Evolutionary conservation across 2,329 filamentous ascomycete genomes (phyloP), one percentile per base, ranked within the genome.

Genomic region (Arthrocladium fulminans): DNA sequence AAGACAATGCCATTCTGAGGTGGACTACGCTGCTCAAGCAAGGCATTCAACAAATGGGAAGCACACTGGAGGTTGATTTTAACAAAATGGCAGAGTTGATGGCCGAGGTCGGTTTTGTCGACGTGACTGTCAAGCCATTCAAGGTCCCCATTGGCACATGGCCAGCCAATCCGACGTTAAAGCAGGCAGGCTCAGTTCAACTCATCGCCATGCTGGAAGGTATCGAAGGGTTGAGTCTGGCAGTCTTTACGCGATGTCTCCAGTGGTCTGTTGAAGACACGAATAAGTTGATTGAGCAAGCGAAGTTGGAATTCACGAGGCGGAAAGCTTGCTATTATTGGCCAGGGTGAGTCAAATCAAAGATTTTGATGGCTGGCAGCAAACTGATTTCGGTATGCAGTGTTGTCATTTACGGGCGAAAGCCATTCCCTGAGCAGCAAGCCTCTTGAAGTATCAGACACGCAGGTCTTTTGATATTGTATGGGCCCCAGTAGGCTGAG

Each of bases 91-190:
- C 37, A 25, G 27, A 32, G 19, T 44, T 48, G 27, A 52, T 52
- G 50, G 38, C 29, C 17, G 42, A 49, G 17, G 50, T 41, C 9
- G 50, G 50, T 30, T 52, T 52, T 25, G 48, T 52, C 23, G 42
- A 52, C 25, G 43, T 49, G 29, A 40, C n/a, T n/a, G 23, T 46
- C 25, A 19, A 41, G n/a, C 41, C 47, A 3, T 52, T 49, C 47
- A 52, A 52, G 20, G 17, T 52, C 9, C 53, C 53, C 7, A 48
- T 66, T 13, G 63, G 63, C 2, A 47, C 57, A 6, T 65, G 63
- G 63, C 54, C 59, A 1, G 61, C 54, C 37, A 60, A 65, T 34
- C 49, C 52, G 10, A 27, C 51, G 6, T 49, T 63, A 29, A 62
- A 64, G 45, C 55, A 62, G 20, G 48, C 48, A 24, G 53, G 53